These are phyloP conservation scores for Erodium moschatum DNA, from an alignment of 441 rosid genomes.

Conservation along the genomic window DNA sequence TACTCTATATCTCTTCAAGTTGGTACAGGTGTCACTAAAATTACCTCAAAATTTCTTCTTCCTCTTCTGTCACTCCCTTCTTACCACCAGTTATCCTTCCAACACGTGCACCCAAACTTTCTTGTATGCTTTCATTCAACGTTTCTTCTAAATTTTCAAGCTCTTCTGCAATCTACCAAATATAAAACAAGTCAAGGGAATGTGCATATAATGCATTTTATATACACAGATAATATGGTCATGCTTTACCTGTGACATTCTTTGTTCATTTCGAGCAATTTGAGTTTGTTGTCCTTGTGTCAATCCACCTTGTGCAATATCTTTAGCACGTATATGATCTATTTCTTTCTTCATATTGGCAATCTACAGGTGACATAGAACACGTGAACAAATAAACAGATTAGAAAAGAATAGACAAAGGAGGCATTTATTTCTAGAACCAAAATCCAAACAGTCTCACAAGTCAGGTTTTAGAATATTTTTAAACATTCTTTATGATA, in stretches of 20 bases:
- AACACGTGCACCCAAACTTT: slow-evolving; percentile 81
- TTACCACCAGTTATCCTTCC: slow-evolving; percentile 39
- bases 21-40: slow-evolving; percentile 14
- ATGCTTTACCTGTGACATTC: slow-evolving; percentile 61
- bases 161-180: slow-evolving; percentile 69
- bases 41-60: slow-evolving; percentile 60
- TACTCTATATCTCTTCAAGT: slow-evolving; percentile 9
- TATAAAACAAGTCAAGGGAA: slow-evolving; percentile 10
- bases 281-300: slow-evolving; percentile 98
- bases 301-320: slow-evolving; percentile 89
- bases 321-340: slow-evolving; percentile 91
- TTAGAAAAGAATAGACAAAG: too few relatives aligned
- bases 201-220: not conserved
- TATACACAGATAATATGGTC: not conserved
- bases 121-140: slow-evolving; percentile 77
- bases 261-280: slow-evolving; percentile 95
- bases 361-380: slow-evolving; percentile 42
- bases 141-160: slow-evolving; percentile 97
- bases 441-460: too few relatives aligned
- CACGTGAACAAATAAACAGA: too few relatives aligned
- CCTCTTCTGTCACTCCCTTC: slow-evolving; percentile 50
- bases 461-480: too few relatives aligned
- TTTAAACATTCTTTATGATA: too few relatives aligned
- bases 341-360: slow-evolving; percentile 96
- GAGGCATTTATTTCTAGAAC: too few relatives aligned